Percentiles rank a stretch among this genome's conserved stretches.
These are phyloP conservation scores for Capsella rubella DNA, from an alignment of 441 rosid genomes.

Conservation along the genomic window DNA sequence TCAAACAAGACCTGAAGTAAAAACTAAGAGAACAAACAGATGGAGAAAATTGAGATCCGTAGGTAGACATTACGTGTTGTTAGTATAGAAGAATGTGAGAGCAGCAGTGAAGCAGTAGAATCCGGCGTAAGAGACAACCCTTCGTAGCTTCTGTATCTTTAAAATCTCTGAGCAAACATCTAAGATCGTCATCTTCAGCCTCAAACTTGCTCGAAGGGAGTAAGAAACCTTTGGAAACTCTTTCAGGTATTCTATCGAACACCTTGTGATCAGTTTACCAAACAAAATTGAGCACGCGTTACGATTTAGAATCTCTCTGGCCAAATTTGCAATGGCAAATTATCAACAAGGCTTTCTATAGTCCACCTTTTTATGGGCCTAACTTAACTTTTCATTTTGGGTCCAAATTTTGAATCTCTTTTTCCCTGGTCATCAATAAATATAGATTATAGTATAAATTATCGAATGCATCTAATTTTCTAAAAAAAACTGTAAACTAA, in stretches of 20 bases:
- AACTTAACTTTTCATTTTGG: too few species aligned
- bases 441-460: too few species aligned
- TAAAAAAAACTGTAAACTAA: too few species aligned
- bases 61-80: slow-evolving; percentile 72
- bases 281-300: neutral
- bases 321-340: neutral
- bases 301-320: neutral
- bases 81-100: slow-evolving; percentile 70
- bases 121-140: slow-evolving; percentile 74
- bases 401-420: too few species aligned
- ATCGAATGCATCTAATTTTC: too few species aligned
- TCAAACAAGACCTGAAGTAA: neutral
- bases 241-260: slow-evolving; percentile 57
- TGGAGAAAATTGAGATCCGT: slow-evolving; percentile 11
- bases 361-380: too few species aligned
- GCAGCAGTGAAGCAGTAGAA: slow-evolving; percentile 75
- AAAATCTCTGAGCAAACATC: slow-evolving; percentile 61
- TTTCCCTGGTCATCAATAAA: too few species aligned
- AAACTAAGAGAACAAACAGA: neutral
- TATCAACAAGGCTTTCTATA: neutral
- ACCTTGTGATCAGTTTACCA: slow-evolving; percentile 13
- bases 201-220: neutral
- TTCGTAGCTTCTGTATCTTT: slow-evolving; percentile 85
- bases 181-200: slow-evolving; percentile 48
- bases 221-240: neutral